Percentiles rank a stretch among this genome's conserved stretches.
These are phyloP conservation scores for Miscanthus lutarioriparius DNA, from an alignment of 176 grass and related monocot genomes.

Conservation along the genomic window DNA sequence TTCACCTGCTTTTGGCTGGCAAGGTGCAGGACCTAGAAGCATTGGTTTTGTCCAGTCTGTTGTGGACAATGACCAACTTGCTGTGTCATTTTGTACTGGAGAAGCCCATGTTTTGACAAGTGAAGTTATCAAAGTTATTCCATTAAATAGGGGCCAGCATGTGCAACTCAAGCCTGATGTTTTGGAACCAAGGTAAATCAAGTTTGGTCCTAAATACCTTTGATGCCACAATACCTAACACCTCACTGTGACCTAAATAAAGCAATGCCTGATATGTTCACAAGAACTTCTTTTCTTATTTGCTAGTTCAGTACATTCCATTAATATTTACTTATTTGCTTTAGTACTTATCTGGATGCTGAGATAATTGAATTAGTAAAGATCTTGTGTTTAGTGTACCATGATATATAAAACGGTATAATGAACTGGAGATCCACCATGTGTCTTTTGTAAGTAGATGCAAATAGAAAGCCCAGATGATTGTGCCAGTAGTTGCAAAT, in stretches of 20 bases:
- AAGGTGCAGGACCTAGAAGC: constrained; percentile 83
- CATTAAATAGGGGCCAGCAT: constrained; percentile 96
- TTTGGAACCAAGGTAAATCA: constrained; percentile 78
- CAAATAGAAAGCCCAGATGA: not conserved
- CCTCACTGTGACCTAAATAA: constrained; percentile 34
- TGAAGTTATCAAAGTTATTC: constrained; percentile 98
- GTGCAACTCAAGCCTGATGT: constrained; percentile 90
- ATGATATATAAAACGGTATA: not conserved
- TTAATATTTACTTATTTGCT: not conserved
- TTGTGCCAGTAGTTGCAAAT: not conserved
- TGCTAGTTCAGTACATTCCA: not conserved
- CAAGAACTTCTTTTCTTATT: not conserved
- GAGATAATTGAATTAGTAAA: constrained; percentile 12
- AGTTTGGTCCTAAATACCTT: constrained; percentile 12
- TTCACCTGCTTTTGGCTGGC: constrained; percentile 83
- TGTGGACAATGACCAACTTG: constrained; percentile 64
- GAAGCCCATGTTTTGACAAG: constrained; percentile 81
- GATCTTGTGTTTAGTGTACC: not conserved
- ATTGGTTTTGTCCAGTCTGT: constrained; percentile 96
- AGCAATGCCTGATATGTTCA: constrained; percentile 13
- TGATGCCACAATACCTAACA: not conserved
- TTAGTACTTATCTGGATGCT: constrained; percentile 9
- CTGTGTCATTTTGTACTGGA: constrained; percentile 96
- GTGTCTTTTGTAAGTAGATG: not conserved
- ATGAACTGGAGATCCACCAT: constrained; percentile 4